Base-by-base conservation (phyloP, 805 yeast species). In the Candida oleophila region DNA sequence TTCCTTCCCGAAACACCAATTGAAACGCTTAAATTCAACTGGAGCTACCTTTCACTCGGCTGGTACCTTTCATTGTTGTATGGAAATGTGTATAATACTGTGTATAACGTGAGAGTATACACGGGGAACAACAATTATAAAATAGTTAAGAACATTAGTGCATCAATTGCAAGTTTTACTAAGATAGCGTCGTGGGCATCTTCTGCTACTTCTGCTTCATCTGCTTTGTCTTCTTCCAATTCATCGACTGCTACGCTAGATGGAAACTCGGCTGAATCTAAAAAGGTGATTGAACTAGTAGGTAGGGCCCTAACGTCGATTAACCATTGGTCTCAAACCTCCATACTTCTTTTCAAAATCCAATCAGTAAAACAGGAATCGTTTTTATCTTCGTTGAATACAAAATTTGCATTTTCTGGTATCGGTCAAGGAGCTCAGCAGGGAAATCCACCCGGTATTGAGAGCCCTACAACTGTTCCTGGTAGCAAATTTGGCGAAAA, bases 21-120 rank as follows among this genome's bases (percentile, higher is more conserved):
- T 4, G 64, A 64, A 25, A 55, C 76, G 3, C 66, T 85, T 50
- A 69, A 60, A 48, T 84, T 87, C 53, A 60, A 66, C 3, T 88
- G 96, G 96, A 76, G 79, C 35, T 68, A 67, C 44, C 57, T 73
- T 20, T 81, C 88, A 0, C 65, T 87, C 20, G 91, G 90, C 0
- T 88, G 96, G 96, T 87, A 87, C 62, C 73, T 77, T 35, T 76
- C 86, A 3, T 67, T 85, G 8, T 55, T 87, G 21, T 85, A 87
- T 83, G 80, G 83, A 1, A 65, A 70, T 28, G 74, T 85, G 0
- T 85, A 73, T 54, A 53, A 59, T 44, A 49, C 66, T 3, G 33
- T 48, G 4, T 62, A 59, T 18, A 49, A 36, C 21, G 60, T 65
- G 12, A 53, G 53, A 34, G 41, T 43, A 7, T 53, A 49, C 47